Percentiles rank a stretch among this genome's conserved stretches.
Conservation (phyloP, 176 grass and related monocot species). For the Avena eriantha region DNA sequence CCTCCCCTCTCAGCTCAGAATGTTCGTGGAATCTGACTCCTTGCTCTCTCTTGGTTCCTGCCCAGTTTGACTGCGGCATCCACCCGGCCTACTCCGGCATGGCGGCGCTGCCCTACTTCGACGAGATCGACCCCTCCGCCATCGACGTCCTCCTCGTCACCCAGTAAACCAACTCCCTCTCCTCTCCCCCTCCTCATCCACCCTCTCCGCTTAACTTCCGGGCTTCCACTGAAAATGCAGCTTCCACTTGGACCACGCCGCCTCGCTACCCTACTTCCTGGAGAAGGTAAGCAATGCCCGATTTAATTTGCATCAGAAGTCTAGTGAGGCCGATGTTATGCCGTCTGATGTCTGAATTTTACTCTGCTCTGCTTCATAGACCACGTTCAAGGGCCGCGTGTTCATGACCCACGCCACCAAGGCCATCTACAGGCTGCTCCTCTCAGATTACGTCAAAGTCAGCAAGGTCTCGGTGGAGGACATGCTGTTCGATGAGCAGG, state of each 20-base stretch:
- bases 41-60: neutral
- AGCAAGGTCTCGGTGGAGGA: slow-evolving; percentile 98
- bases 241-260: slow-evolving; percentile 98
- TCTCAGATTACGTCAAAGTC: slow-evolving; percentile 96
- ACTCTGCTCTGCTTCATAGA: slow-evolving; percentile 51
- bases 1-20: neutral
- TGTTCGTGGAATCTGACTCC: neutral
- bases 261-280: slow-evolving; percentile 91
- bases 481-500: slow-evolving; percentile 92
- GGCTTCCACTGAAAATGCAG: slow-evolving; percentile 46
- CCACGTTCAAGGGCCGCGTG: slow-evolving; percentile 85
- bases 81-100: slow-evolving; percentile 93
- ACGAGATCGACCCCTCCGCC: slow-evolving; percentile 91
- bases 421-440: slow-evolving; percentile 88
- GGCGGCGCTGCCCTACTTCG: slow-evolving; percentile 91
- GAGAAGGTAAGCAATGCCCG: slow-evolving; percentile 68
- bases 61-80: slow-evolving; percentile 94
- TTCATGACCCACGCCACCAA: slow-evolving; percentile 99
- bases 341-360: neutral
- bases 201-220: neutral
- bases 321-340: neutral
- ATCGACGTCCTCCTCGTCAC: slow-evolving; percentile 96
- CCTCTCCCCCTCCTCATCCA: neutral
- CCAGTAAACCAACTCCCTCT: slow-evolving; percentile 44
- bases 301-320: neutral